Percentiles rank a stretch among this genome's conserved stretches.
Evolutionary conservation across 441 rosid genomes (phyloP).

Genomic region (Aleurites moluccanus): DNA sequence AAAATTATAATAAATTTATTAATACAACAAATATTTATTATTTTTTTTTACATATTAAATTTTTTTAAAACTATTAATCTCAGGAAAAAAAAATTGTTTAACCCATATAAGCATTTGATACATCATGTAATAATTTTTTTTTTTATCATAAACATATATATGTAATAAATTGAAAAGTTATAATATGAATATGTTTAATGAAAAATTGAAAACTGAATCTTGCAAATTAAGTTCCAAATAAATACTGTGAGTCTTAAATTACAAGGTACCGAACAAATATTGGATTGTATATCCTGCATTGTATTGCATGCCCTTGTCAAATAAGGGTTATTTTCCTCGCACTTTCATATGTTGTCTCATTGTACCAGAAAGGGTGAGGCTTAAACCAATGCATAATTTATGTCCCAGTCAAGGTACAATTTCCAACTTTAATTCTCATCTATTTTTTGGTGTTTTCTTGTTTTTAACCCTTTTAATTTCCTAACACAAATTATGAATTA

Average conservation of each 20-base stretch:
- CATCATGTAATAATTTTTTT: no score
- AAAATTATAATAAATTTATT: no score
- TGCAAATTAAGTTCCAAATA: neutral
- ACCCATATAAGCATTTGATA: no score
- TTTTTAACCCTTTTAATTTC: neutral
- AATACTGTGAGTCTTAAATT: neutral
- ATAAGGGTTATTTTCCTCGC: neutral
- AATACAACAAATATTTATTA: no score
- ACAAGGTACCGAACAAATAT: neutral
- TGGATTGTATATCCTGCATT: neutral
- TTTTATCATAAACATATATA: no score
- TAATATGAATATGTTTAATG: no score
- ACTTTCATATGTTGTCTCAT: slow-evolving; percentile 15
- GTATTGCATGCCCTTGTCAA: neutral
- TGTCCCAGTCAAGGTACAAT: neutral
- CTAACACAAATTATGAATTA: neutral
- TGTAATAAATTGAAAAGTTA: no score
- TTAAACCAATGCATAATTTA: neutral
- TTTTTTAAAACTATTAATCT: no score
- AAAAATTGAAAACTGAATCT: neutral
- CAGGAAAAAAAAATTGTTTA: no score
- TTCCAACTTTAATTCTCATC: neutral
- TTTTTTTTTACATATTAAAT: no score
- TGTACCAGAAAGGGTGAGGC: neutral
- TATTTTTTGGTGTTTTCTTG: neutral